phyloP scores from a whole-genome alignment of 2,329 filamentous ascomycete genomes.

The Thermomyces lanuginosus region DNA sequence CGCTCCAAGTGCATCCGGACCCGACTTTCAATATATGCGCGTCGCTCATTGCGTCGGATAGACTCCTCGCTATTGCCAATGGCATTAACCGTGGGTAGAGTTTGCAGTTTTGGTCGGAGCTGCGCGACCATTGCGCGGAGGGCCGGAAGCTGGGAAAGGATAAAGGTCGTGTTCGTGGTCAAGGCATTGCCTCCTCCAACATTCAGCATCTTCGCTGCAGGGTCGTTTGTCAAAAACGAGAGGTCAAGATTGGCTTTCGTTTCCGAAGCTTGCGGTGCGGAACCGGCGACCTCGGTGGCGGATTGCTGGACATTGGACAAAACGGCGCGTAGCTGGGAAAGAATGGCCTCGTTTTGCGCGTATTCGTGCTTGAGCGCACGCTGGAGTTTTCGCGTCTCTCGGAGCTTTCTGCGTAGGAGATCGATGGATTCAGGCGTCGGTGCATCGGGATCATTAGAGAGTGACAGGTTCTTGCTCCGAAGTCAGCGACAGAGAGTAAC shows the following conservation, averaged over 20 bases:
- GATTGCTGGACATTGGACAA: slow-evolving; percentile 23
- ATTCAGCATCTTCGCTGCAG: slow-evolving; percentile 31
- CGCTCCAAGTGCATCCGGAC: slow-evolving; percentile 60
- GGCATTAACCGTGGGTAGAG: slow-evolving; percentile 20
- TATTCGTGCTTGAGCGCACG: slow-evolving; percentile 52
- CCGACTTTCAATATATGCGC: slow-evolving; percentile 69
- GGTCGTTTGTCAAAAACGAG: slow-evolving; percentile 40
- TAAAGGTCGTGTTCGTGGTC: slow-evolving; percentile 45
- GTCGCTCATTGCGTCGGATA: slow-evolving; percentile 52
- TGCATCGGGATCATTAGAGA: slow-evolving; percentile 18
- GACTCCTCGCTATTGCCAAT: slow-evolving; percentile 24
- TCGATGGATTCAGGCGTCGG: slow-evolving; percentile 54
- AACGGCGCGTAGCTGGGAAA: slow-evolving; percentile 46
- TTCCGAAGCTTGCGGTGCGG: slow-evolving; percentile 7
- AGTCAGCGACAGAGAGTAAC: neutral
- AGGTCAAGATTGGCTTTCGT: slow-evolving; percentile 26
- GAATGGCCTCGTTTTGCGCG: slow-evolving; percentile 53
- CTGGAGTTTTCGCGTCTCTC: slow-evolving; percentile 64
- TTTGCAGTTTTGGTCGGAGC: slow-evolving; percentile 47
- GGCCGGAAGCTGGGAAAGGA: slow-evolving; percentile 66
- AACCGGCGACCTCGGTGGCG: slow-evolving; percentile 7
- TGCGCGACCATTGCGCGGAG: slow-evolving; percentile 54
- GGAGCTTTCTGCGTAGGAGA: slow-evolving; percentile 54
- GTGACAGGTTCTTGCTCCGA: slow-evolving; percentile 19
- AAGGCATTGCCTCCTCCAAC: slow-evolving; percentile 23